Base-by-base conservation (phyloP, 495 filamentous ascomycete genomes). In the Tuber borchii region DNA sequence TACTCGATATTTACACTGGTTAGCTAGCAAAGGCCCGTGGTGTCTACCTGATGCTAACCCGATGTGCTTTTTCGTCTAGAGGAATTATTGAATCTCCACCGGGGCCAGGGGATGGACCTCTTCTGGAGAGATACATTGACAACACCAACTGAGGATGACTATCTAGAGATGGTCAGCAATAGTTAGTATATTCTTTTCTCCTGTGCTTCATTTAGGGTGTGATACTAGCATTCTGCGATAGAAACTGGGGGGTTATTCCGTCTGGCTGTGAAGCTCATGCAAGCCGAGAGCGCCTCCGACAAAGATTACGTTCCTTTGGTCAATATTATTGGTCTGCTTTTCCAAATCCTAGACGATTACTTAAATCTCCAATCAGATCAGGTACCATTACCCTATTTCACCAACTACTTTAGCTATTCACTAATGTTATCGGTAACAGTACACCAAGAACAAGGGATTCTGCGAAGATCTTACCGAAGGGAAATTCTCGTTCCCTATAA, bases 121-220 rank as follows among this genome's bases (percentile, higher is more conserved):
- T 97, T 92, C 86, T 99, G 95, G 95, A 88, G 95, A 19, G 95
- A 98, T 85, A 93, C 93, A 9, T 87, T 97, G 71, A 97, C 90
- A 44, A 97, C 94, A 83, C 95, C 95, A 42, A 93, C 89, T 69
- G 95, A 98, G 85, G 93, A 97, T 77, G 95, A 98, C 82, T 99
- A 99, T 85, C 88, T 99, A 22, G 95, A 98, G 84, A 99, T 99
- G 95, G 96, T 99, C 65, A 90, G 90, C 78, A 98, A 98, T 85
- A 98, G 81, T 83, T 51, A 74, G 81, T 77, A 20, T 48, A 74
- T 40, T 31, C n/a, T 70, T 42, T 65, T 39, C 14, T 40, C 17
- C 56, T 19, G 37, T 46, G 42, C 16, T 71, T 71, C 6, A 9
- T 40, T 12, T 4, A 42, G 34, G 42, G n/a, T 65, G 42, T 79